Conservation (phyloP, 192 early-diverging fungal species). For the Coemansia sp. region DNA sequence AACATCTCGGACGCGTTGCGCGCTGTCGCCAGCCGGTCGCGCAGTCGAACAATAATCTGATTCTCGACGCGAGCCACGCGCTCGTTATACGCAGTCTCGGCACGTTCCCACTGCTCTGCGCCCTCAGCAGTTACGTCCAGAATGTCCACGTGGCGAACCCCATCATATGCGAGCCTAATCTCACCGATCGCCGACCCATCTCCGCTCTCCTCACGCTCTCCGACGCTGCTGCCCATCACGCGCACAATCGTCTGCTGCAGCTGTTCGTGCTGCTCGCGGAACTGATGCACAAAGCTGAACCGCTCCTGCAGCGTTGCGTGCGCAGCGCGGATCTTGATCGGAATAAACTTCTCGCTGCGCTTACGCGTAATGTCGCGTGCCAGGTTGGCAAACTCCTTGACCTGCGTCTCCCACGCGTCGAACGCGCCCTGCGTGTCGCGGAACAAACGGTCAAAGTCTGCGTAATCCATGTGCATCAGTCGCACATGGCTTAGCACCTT, state of each 20-base stretch:
- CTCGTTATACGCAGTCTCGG: constrained; percentile 92
- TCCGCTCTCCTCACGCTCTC: constrained; percentile 56
- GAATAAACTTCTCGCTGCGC: constrained; percentile 90
- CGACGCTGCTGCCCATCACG: constrained; percentile 69
- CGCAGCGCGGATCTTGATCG: constrained; percentile 89
- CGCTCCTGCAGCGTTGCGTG: constrained; percentile 95
- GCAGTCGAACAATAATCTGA: constrained; percentile 90
- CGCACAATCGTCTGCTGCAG: constrained; percentile 93
- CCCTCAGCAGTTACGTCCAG: constrained; percentile 93
- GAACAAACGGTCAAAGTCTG: constrained; percentile 85
- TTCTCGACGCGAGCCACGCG: constrained; percentile 94
- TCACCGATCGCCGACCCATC: constrained; percentile 82
- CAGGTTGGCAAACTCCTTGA: constrained; percentile 94
- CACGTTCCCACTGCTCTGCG: constrained; percentile 87
- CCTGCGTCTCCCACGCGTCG: constrained; percentile 87
- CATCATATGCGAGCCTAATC: constrained; percentile 86
- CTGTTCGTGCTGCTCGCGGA: constrained; percentile 97
- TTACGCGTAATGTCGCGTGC: constrained; percentile 94
- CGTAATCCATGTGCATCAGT: constrained; percentile 92
- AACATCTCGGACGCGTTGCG: constrained; percentile 99
- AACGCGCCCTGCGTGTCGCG: constrained; percentile 86
- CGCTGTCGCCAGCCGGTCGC: constrained; percentile 91
- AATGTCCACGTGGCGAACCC: constrained; percentile 90
- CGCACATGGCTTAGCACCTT: constrained; percentile 83
- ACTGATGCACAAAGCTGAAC: constrained; percentile 81